Base-by-base conservation (phyloP, 202 grass and related monocot species). In the Eragrostis tef region DNA sequence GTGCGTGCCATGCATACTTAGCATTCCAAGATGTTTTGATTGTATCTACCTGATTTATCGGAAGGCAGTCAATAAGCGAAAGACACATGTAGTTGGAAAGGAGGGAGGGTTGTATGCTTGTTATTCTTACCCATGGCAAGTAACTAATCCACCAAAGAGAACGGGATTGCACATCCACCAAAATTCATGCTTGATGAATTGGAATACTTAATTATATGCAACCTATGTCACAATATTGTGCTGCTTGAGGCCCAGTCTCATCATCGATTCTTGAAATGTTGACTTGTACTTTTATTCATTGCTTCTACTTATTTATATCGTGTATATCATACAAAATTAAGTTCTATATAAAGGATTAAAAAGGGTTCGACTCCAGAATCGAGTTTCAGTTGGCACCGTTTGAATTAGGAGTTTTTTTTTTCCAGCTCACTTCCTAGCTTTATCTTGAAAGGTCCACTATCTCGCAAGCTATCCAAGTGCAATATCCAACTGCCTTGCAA, bases 261-360 rank as follows among this genome's bases (percentile, higher is more conserved):
- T 53, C 20, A 54, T 59, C 16, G 11, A n/a, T 47, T 68, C 64
- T 67, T 7, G 9, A 67, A 22, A 67, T 25, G 26, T 71, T 43
- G 65, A 39, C 69, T 17, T 74, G 60, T 73, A 67, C 59, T 67
- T 59, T 7, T 20, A 72, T 81, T 72, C 67, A 4, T 60, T 74
- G 27, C 62, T 26, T 43, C 51, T 60, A 11, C 39, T 68, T 73
- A 31, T 10, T 74, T 76, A 24, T 11, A 31, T 72, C 45, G 31
- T 46, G 15, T 63, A 49, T 68, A 17, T 34, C 4, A 5, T 76
- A 39, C 45, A 80, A 67, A 29, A 29, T 47, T 64, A 58, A 31
- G 4, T 48, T 72, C 31, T 25, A 22, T 39, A 53, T 16, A 48
- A 59, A 47, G 66, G 21, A 26, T 73, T 51, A 39, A 29, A 75